Conservation (phyloP, 2,329 filamentous ascomycete genomes). For the Colletotrichum paranaense region DNA sequence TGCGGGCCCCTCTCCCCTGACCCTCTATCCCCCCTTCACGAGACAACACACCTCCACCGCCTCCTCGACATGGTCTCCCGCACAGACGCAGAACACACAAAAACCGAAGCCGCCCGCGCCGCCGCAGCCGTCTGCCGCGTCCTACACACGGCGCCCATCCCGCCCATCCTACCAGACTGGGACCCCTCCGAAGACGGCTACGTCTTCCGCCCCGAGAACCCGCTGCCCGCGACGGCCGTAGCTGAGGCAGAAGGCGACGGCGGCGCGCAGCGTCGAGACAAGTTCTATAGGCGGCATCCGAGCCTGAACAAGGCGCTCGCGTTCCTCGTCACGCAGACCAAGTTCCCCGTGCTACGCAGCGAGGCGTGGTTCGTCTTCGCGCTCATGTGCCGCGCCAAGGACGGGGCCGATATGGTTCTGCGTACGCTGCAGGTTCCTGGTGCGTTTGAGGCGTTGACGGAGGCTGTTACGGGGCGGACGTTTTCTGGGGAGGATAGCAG, state of each 20-base stretch:
- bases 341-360: conserved; percentile 69
- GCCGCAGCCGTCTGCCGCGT: conserved; percentile 64
- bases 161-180: conserved; percentile 48
- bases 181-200: conserved; percentile 44
- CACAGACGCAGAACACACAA: conserved; percentile 61
- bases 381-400: conserved; percentile 64
- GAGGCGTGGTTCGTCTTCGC: conserved; percentile 73
- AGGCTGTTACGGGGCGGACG: conserved; percentile 61
- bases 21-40: conserved; percentile 37
- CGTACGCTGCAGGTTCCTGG: conserved; percentile 53
- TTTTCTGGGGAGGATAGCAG: conserved; percentile 27
- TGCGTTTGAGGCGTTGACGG: conserved; percentile 56
- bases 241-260: conserved; percentile 35
- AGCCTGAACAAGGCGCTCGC: conserved; percentile 55
- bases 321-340: conserved; percentile 66
- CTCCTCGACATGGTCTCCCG: conserved; percentile 52
- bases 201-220: conserved; percentile 35
- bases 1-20: conserved; percentile 54
- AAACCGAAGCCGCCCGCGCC: conserved; percentile 69
- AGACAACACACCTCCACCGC: conserved; percentile 48
- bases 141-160: conserved; percentile 56
- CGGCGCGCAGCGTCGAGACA: conserved; percentile 38
- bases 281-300: conserved; percentile 59
- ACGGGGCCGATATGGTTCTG: conserved; percentile 60
- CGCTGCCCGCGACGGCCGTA: conserved; percentile 10